Evolutionary conservation across 208 protist species (phyloP).

Genomic region (Leptomonas seymouri): DNA sequence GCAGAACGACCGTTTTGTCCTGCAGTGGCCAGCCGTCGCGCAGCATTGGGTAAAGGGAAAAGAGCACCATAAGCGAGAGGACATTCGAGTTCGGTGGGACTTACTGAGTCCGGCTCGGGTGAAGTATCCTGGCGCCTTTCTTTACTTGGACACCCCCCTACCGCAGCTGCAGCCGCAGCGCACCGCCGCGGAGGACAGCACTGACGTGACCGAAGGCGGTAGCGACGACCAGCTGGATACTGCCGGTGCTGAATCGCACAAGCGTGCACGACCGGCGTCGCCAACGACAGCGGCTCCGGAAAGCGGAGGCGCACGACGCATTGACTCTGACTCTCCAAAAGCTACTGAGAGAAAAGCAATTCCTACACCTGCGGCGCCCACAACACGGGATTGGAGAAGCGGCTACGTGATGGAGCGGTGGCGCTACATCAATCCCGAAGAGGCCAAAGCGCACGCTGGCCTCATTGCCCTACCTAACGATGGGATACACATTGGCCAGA

Average conservation of each 20-base stretch:
- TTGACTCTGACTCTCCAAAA: neutral
- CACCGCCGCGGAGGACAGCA: neutral
- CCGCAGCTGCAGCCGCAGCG: constrained; percentile 51
- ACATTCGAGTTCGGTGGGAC: constrained; percentile 83
- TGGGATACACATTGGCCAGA: constrained; percentile 49
- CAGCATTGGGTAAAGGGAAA: constrained; percentile 81
- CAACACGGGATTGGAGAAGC: constrained; percentile 30
- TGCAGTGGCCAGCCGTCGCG: constrained; percentile 74
- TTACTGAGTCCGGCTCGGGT: constrained; percentile 60
- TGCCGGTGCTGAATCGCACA: constrained; percentile 8
- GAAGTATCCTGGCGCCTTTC: constrained; percentile 55
- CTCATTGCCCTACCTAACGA: constrained; percentile 41
- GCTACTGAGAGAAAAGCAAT: neutral
- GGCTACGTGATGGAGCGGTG: constrained; percentile 68
- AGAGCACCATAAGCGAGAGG: constrained; percentile 53
- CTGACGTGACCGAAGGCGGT: neutral
- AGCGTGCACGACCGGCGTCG: constrained; percentile 15
- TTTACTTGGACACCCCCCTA: constrained; percentile 51
- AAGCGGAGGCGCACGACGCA: too few relatives aligned
- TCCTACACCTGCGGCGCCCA: neutral
- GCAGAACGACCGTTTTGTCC: constrained; percentile 75
- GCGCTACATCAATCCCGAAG: constrained; percentile 45
- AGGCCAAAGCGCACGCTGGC: constrained; percentile 43
- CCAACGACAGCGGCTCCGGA: neutral
- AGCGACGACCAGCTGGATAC: neutral